Percentiles rank a stretch among this genome's conserved stretches.
Conservation (phyloP, 148 eudicot genomes). For the Rhododendron ovatum region DNA sequence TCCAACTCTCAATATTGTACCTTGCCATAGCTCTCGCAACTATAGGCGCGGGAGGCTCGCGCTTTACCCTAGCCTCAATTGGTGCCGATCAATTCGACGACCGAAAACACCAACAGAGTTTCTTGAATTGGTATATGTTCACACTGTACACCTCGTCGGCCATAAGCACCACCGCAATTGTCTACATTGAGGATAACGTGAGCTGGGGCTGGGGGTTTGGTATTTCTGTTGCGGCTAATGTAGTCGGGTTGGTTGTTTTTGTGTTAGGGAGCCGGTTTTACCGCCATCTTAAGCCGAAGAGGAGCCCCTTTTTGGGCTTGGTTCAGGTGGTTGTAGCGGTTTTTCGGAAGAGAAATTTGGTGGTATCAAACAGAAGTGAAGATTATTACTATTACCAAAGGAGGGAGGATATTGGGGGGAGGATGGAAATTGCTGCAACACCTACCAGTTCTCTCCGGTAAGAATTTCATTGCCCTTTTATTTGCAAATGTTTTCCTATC, state of each 20-base stretch:
- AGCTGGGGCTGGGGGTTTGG: too few species aligned
- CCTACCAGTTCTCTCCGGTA: slow-evolving; percentile 38
- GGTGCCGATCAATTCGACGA: slow-evolving; percentile 39
- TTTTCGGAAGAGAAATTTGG: slow-evolving; percentile 25
- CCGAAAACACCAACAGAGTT: slow-evolving; percentile 25
- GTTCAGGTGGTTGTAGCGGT: slow-evolving; percentile 35
- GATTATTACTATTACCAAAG: slow-evolving; percentile 26
- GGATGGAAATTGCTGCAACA: not conserved
- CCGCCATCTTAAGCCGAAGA: slow-evolving; percentile 21
- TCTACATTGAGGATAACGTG: slow-evolving; percentile 42
- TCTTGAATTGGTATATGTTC: slow-evolving; percentile 41
- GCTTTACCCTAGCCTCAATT: slow-evolving; percentile 36
- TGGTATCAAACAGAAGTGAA: slow-evolving; percentile 10
- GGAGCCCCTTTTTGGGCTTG: slow-evolving; percentile 35
- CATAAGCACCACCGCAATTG: slow-evolving; percentile 27
- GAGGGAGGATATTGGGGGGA: not conserved
- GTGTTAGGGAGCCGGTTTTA: slow-evolving; percentile 26
- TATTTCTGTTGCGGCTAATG: slow-evolving; percentile 18
- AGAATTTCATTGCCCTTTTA: not conserved
- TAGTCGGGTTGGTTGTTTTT: slow-evolving; percentile 24
- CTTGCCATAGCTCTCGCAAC: slow-evolving; percentile 20
- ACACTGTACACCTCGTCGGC: slow-evolving; percentile 12
- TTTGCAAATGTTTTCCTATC: not conserved
- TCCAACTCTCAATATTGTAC: slow-evolving; percentile 25
- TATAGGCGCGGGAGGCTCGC: slow-evolving; percentile 36